A percentile compares a stretch with the other conserved stretches of the same genome.
These are phyloP conservation scores for Leucocoprinus birnbaumii DNA, from an alignment of 768 basidiomycete species.

Conservation along the genomic window DNA sequence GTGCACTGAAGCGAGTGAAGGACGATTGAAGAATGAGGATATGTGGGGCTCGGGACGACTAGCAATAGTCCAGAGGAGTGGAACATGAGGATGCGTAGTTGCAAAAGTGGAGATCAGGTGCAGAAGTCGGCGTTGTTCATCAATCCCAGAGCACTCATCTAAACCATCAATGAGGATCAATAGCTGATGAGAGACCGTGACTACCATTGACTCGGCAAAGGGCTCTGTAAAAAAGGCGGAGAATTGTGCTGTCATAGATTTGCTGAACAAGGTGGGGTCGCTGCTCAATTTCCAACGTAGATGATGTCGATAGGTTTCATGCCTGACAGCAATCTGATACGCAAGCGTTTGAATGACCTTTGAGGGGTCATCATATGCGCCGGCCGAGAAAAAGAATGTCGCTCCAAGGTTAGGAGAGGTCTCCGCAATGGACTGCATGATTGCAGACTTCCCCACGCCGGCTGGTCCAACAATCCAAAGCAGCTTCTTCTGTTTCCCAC, in stretches of 20 bases:
- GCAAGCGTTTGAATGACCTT: not conserved
- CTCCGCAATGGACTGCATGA: not conserved
- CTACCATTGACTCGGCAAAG: no score
- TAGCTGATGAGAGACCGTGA: no score
- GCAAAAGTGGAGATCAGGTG: not conserved
- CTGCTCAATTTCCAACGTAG: no score
- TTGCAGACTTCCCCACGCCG: not conserved
- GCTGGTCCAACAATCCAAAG: not conserved
- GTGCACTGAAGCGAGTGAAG: not conserved
- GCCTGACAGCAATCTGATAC: not conserved
- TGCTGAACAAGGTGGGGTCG: no score
- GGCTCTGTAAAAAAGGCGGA: no score
- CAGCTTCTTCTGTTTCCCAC: not conserved
- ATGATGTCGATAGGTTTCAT: no score
- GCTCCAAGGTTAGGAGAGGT: not conserved
- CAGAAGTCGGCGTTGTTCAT: not conserved
- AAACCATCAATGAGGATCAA: not conserved
- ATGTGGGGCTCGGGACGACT: conserved; percentile 3
- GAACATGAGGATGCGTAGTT: not conserved
- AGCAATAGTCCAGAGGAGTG: conserved; percentile 1
- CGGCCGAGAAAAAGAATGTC: not conserved
- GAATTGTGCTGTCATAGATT: no score
- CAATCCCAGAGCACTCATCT: not conserved
- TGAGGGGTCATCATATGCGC: not conserved
- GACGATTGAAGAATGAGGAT: not conserved